Evolutionary conservation across 768 basidiomycete genomes (phyloP), one percentile per base, ranked within the genome.

Genomic region (Lactifluus pinguis): DNA sequence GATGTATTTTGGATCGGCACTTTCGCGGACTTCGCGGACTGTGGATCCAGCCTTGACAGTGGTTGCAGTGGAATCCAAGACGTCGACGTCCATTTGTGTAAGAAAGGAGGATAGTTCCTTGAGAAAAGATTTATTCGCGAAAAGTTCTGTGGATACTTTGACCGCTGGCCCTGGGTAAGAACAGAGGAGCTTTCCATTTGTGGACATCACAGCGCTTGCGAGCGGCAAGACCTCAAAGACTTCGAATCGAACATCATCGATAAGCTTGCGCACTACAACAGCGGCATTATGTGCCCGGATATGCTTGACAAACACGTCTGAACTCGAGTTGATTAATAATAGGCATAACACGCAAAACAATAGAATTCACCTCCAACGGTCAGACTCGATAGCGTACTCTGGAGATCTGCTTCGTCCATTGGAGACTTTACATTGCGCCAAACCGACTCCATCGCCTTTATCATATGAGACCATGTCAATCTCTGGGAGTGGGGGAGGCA

Each of bases 121-220:
- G 3, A 67, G 69, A 56, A 79, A 77, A 0, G 39, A 49, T 0
- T 63, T 44, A 49, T 76, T 65, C 7, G 71, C 58, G 8, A 75
- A 69, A 17, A 63, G 49, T 4, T 54, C 29, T 29, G 71, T 63
- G 10, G 74, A 70, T 29, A 82, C 21, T 30, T 72, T 53, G 36
- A 79, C 70, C 2, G 78, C 76, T 6, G 78, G 76, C 0, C 75
- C 76, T 11, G 80, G 81, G 67, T 74, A 82, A 0, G 72, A 73
- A n/a, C 76, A 73, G 6, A 76, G 29, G 4, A 83, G 72, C 57
- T 79, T 80, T 41, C 79, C 79, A 32, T 64, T 62, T 2, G 72
- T 53, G 2, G 59, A 66, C 69, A 79, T 76, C 15, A 83, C 73
- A 4, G 59, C 59, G 11, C 65, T 68, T 1, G 72, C 65, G 30